Evolutionary conservation across 2,329 filamentous ascomycete genomes (phyloP).

Genomic region (Zarea fungicola): DNA sequence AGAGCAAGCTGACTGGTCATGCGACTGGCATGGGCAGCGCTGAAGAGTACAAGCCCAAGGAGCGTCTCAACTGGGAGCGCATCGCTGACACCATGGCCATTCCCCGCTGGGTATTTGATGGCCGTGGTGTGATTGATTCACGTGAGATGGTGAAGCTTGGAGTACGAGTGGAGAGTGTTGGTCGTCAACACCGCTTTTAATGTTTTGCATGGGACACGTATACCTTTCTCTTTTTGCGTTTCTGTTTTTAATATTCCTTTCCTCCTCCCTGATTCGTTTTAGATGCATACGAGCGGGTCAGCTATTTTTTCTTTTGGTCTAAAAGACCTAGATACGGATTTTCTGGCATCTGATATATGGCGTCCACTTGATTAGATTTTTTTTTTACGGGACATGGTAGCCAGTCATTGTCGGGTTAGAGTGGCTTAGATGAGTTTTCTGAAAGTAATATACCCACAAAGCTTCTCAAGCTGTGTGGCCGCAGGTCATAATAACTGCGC

Average conservation of each 20-base stretch:
- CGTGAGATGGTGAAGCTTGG: constrained; percentile 44
- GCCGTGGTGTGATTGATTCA: constrained; percentile 48
- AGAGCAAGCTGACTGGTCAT: constrained; percentile 33
- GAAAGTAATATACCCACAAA: too few relatives aligned
- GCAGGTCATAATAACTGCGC: too few relatives aligned
- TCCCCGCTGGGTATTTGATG: constrained; percentile 53
- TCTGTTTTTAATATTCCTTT: not conserved
- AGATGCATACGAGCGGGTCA: not conserved
- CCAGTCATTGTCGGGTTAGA: too few relatives aligned
- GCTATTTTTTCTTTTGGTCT: not conserved
- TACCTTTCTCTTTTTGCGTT: not conserved
- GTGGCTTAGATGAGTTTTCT: too few relatives aligned
- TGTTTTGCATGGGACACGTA: not conserved
- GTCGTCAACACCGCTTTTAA: constrained; percentile 41
- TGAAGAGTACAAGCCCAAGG: constrained; percentile 42
- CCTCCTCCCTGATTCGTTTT: not conserved
- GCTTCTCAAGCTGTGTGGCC: too few relatives aligned
- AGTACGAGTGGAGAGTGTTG: constrained; percentile 48
- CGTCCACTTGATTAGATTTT: too few relatives aligned
- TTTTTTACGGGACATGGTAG: too few relatives aligned
- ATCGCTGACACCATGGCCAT: constrained; percentile 45
- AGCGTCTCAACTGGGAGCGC: constrained; percentile 46
- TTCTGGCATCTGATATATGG: too few relatives aligned
- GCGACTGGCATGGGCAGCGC: constrained; percentile 38
- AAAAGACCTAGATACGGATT: too few relatives aligned